A percentile compares a stretch with the other conserved stretches of the same genome.
Evolutionary conservation across 2,329 filamentous ascomycete species (phyloP).

Genomic region (Canariomyces notabilis): DNA sequence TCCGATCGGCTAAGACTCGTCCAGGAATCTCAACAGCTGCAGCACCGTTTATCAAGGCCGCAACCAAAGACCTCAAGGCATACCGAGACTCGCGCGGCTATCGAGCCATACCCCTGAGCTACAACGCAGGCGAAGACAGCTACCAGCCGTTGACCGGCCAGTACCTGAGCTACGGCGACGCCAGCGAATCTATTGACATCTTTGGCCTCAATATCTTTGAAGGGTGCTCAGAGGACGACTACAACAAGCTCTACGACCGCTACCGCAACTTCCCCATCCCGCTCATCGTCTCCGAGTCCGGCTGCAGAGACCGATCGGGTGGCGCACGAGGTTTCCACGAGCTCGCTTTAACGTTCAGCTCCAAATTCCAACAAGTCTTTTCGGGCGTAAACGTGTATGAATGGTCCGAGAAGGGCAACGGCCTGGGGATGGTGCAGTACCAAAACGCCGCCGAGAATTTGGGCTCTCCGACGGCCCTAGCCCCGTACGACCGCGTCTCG

Average conservation of each 20-base stretch:
- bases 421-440: conserved; percentile 8
- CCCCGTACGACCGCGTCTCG: background rate
- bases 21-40: conserved; percentile 1
- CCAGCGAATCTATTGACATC: conserved; percentile 5
- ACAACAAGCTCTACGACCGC: background rate
- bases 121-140: conserved; percentile 8
- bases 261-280: conserved; percentile 1
- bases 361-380: conserved; percentile 3
- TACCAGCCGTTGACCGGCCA: conserved; percentile 6
- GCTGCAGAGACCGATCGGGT: background rate
- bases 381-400: conserved; percentile 11
- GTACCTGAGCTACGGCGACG: conserved; percentile 11
- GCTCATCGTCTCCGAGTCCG: conserved; percentile 10
- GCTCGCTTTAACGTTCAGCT: background rate
- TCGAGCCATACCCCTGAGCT: conserved; percentile 12
- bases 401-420: conserved; percentile 2
- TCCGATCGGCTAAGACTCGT: background rate
- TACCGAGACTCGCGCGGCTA: conserved; percentile 9
- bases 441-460: background rate
- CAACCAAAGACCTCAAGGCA: conserved; percentile 11
- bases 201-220: conserved; percentile 14
- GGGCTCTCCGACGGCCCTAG: background rate
- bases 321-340: conserved; percentile 2
- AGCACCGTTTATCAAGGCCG: conserved; percentile 14
- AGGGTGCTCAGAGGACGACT: background rate